Evolutionary conservation across 257 asterid species (phyloP).

Genomic region (Thymus quinquecostatus): DNA sequence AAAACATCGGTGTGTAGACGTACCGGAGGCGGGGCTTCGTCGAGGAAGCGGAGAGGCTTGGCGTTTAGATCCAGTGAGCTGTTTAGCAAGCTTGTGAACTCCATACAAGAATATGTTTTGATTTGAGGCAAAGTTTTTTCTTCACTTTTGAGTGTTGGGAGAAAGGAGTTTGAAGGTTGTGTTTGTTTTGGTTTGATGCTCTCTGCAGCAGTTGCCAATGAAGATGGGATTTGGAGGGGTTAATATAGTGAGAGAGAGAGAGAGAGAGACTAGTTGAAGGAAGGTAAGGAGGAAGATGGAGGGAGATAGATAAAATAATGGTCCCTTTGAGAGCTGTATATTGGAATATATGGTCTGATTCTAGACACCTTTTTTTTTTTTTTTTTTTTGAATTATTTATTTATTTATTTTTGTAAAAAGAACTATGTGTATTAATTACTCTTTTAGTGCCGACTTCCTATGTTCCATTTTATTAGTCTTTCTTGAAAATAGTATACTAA

Average conservation of each 20-base stretch:
- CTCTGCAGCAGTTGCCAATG: slow-evolving; percentile 30
- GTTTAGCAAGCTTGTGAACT: slow-evolving; percentile 64
- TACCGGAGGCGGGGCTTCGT: slow-evolving; percentile 51
- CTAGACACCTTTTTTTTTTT: slow-evolving; percentile 12
- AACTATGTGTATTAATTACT: background rate
- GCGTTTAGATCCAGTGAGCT: slow-evolving; percentile 72
- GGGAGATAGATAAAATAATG: slow-evolving; percentile 35
- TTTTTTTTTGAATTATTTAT: background rate
- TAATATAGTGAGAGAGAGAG: slow-evolving; percentile 26
- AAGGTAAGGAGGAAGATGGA: slow-evolving; percentile 48
- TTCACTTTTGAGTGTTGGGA: background rate
- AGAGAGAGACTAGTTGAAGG: slow-evolving; percentile 32
- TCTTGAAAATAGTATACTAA: no score
- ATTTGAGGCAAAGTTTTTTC: background rate
- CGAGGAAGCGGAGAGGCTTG: slow-evolving; percentile 52
- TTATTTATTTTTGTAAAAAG: no score
- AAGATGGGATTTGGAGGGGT: slow-evolving; percentile 12
- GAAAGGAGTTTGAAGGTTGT: background rate
- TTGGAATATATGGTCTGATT: slow-evolving; percentile 35
- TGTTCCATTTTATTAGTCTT: no score
- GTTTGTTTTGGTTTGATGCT: background rate
- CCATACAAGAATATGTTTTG: slow-evolving; percentile 51
- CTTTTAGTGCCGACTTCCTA: no score
- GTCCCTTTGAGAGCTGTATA: slow-evolving; percentile 15
- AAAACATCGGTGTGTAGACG: slow-evolving; percentile 18